Percentiles rank a stretch among this genome's conserved stretches.
phyloP scores from a whole-genome alignment of 1,284 basidiomycete species.

The Trichosporon ovoides region DNA sequence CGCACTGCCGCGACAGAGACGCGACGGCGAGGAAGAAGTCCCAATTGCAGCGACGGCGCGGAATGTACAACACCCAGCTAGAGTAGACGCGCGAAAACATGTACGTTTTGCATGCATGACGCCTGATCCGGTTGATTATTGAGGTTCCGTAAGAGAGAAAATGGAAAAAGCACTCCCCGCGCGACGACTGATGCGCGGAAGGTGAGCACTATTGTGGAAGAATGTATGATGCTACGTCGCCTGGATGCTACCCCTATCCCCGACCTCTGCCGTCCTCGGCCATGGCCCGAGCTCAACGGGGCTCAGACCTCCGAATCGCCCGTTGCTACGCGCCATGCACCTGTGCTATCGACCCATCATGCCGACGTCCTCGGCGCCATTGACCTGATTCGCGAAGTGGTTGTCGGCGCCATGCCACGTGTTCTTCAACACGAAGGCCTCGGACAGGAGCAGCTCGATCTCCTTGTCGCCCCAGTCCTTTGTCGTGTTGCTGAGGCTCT shows the following conservation, averaged over 20 bases:
- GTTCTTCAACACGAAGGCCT: slow-evolving; percentile 90
- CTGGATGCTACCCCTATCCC: background rate
- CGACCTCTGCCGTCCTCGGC: background rate
- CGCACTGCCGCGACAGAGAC: background rate
- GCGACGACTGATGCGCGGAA: background rate
- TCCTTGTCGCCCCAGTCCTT: slow-evolving; percentile 81
- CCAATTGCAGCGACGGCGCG: too few relatives aligned
- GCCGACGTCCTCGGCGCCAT: slow-evolving; percentile 32
- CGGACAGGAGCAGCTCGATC: slow-evolving; percentile 87
- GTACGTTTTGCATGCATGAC: slow-evolving; percentile 4
- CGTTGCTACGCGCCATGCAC: background rate
- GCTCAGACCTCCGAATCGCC: too few relatives aligned
- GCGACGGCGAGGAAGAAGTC: too few relatives aligned
- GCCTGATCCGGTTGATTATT: background rate
- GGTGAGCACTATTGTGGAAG: background rate
- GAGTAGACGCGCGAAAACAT: background rate
- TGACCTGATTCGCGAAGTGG: slow-evolving; percentile 59
- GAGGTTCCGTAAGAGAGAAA: background rate
- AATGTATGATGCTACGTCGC: background rate
- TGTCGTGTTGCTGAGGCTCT: slow-evolving; percentile 86
- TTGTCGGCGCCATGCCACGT: slow-evolving; percentile 93
- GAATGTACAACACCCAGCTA: background rate
- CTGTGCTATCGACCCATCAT: slow-evolving; percentile 39
- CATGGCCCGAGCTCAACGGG: too few relatives aligned
- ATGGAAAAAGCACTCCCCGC: background rate